Evolutionary conservation across 192 early-diverging fungal species (phyloP), one percentile per base, ranked within the genome.

Genomic region (Chytriomyces confervae): DNA sequence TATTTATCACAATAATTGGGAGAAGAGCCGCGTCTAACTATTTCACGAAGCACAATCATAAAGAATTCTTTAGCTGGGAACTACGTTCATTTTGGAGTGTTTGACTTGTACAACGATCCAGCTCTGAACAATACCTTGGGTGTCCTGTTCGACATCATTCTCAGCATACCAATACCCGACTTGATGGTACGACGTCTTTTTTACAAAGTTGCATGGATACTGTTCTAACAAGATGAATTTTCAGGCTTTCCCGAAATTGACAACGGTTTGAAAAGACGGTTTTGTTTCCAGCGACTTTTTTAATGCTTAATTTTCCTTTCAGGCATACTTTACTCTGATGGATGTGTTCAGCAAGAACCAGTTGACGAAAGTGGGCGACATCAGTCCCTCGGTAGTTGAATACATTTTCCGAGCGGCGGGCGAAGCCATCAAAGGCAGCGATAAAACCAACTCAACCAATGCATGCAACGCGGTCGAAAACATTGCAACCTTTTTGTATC

Each of bases 11-110:
- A 13, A 57, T 20, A 57, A 20, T 4, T 36, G 36, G n/a, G 36
- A 10, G 18, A n/a, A 49, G 29, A 9, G 43, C 18, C 79, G 18
- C 45, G 7, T 16, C 11, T 20, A n/a, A 27, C 10, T 1, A 1
- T 10, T 36, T 11, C 53, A 11, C n/a, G 8, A 51, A 83, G 81
- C 44, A 76, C 76, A 63, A 93, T 93, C 1, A 74, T 96, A 70
- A 86, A 86, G 53, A 86, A 87, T 6, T 85, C 92, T 23, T 77
- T 96, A 2, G 82, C 88, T 5, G 95, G 95, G 69, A 87, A 90
- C 66, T 97, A 96, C 78, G 93, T 96, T 51, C 93, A 93, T 50
- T 95, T 97, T 84, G 94, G 94, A n/a, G 93, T 96, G 47, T 94
- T 96, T 84, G 89, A 89, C 64, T 84, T 97, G 43, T 97, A 97